phyloP scores from a whole-genome alignment of 345 rosid genomes.

The Salix exigua region DNA sequence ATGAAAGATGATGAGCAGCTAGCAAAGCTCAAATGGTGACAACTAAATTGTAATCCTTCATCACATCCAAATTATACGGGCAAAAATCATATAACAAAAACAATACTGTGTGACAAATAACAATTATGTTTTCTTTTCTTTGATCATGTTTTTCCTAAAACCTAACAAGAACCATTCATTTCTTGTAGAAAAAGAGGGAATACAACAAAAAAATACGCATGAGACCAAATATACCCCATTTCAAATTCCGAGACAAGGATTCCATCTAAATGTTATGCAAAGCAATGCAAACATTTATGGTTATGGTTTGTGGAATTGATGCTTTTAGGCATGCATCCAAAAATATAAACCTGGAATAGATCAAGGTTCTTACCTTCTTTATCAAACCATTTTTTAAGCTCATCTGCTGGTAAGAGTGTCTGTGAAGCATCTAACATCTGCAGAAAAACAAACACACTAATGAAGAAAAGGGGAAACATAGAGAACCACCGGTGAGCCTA shows the following conservation, averaged over 20 bases:
- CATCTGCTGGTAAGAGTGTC: constrained; percentile 67
- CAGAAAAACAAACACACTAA: constrained; percentile 22
- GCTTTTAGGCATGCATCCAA: background rate
- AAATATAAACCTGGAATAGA: background rate
- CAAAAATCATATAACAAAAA: background rate
- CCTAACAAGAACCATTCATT: background rate
- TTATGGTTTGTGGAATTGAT: background rate
- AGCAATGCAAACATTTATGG: background rate
- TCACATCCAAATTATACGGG: background rate
- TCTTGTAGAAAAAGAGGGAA: background rate
- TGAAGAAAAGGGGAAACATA: background rate
- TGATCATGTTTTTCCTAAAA: background rate
- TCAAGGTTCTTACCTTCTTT: constrained; percentile 57
- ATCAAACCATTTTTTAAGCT: constrained; percentile 75
- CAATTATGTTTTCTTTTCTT: background rate
- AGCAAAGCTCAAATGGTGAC: constrained; percentile 2
- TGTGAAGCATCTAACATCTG: constrained; percentile 86
- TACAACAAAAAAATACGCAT: background rate
- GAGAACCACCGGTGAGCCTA: background rate
- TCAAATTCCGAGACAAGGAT: background rate
- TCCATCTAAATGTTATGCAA: background rate
- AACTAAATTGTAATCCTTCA: background rate
- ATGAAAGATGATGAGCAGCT: background rate
- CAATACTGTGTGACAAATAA: background rate
- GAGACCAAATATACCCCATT: background rate